phyloP scores from a whole-genome alignment of 176 grass and related monocot species.

The Aegilops tauschii region DNA sequence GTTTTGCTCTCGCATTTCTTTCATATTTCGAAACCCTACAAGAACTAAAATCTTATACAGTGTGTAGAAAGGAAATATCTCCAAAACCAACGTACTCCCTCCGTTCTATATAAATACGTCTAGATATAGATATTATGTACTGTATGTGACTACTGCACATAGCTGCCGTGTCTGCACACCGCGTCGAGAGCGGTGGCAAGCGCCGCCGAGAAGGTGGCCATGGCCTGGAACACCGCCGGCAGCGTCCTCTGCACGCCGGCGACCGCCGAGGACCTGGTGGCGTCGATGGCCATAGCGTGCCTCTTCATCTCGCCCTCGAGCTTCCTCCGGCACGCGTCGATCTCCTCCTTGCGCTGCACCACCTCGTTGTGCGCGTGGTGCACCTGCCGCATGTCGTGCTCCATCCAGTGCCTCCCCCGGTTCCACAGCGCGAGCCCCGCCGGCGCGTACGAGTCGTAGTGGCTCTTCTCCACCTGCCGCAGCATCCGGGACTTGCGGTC shows the following conservation, averaged over 20 bases:
- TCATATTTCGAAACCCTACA: background rate
- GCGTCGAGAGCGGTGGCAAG: conserved; percentile 40
- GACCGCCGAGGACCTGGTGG: conserved; percentile 47
- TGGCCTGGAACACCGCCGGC: conserved; percentile 67
- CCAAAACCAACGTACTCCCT: too few species aligned
- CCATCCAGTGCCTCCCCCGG: conserved; percentile 41
- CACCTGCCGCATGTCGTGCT: conserved; percentile 28
- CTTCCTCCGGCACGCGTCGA: conserved; percentile 35
- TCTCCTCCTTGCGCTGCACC: conserved; percentile 53
- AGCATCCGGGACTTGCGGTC: conserved; percentile 61
- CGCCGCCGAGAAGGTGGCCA: conserved; percentile 55
- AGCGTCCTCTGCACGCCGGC: conserved; percentile 59
- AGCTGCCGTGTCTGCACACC: conserved; percentile 26
- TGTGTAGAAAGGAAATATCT: too few species aligned
- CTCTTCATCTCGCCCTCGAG: conserved; percentile 74
- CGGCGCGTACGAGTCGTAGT: conserved; percentile 63
- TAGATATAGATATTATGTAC: background rate
- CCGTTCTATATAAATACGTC: too few species aligned
- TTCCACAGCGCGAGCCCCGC: conserved; percentile 13
- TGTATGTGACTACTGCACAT: background rate
- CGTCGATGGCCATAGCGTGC: conserved; percentile 68
- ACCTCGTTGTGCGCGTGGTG: conserved; percentile 32
- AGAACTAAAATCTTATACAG: too few species aligned
- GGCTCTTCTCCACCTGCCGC: conserved; percentile 62
- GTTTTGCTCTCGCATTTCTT: background rate